Base-by-base conservation (phyloP, 176 grass and related monocot genomes). In the Leersia perrieri region DNA sequence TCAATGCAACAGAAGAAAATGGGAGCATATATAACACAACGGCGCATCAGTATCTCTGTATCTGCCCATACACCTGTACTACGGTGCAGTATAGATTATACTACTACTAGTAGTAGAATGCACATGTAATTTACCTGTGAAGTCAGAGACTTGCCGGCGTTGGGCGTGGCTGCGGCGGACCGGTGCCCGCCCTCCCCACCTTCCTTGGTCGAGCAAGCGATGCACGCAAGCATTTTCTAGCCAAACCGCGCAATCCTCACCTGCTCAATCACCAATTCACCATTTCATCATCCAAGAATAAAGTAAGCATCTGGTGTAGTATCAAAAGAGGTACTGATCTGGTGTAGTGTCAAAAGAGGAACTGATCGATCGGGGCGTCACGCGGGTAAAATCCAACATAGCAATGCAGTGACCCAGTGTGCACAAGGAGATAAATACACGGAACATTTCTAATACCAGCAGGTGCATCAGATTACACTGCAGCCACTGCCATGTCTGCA, bases 151-250 rank as follows among this genome's bases (percentile, higher is more conserved):
- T 89, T 98, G 90, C 84, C 64, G 77, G 84, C 68, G 32, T 74
- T 73, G n/a, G 72, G 65, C 45, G 88, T 77, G 60, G 85, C 83
- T 63, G 45, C 80, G 63, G 81, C 88, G 18, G 68, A 81, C 72
- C 90, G 89, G 72, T 78, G 70, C 39, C 81, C 85, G 49, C 85
- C 92, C 67, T 95, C 95, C 29, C 78, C 95, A 3, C 88, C 78
- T 25, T 98, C 92, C 88, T 95, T 92, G 74, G 88, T 7, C 38
- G 86, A 92, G 26, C 95, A 98, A 8, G 90, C 92, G 77, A 98
- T 93, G 88, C 95, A 98, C 57, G 95, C 90, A 40, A 98, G 72
- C 95, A 98, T 98, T 14, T 75, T 83, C n/a, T 11, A 71, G 42
- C 58, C 22, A n/a, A 58, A 58, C 35, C 26, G 11, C 5, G 65